Conservation (phyloP, 208 protist species). For the Acanthamoeba triangularis region DNA sequence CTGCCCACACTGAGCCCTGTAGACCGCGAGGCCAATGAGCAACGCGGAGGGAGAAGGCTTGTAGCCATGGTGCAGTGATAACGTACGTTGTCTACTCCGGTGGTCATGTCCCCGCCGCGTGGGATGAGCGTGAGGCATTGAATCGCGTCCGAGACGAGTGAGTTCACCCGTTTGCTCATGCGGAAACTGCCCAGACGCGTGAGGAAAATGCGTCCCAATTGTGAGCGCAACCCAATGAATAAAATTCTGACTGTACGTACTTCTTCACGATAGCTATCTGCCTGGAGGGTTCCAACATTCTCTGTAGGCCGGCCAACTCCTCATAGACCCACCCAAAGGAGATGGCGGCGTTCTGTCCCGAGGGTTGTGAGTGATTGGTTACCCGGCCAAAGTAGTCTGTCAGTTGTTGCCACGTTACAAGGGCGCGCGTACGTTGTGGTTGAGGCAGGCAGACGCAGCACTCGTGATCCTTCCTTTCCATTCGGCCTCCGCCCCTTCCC, state of each 20-base stretch:
- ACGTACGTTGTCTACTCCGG: background rate
- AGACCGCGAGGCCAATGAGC: background rate
- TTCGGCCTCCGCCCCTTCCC: background rate
- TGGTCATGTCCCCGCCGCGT: background rate
- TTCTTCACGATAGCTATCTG: conserved; percentile 6
- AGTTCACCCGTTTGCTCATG: background rate
- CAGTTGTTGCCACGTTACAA: no score
- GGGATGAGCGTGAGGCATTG: background rate
- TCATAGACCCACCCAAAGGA: background rate
- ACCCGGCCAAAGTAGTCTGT: no score
- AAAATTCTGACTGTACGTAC: background rate
- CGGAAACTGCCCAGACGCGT: background rate
- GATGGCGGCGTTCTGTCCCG: background rate
- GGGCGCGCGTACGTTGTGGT: background rate
- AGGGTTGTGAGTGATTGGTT: no score
- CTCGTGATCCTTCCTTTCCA: background rate
- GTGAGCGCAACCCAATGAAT: no score
- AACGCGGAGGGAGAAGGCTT: background rate
- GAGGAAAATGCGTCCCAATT: no score
- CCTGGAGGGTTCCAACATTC: background rate
- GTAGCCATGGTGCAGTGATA: no score
- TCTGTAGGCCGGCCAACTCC: background rate
- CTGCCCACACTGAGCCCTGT: background rate
- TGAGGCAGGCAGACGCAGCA: background rate
- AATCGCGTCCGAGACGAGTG: background rate